phyloP scores from a whole-genome alignment of 1,284 basidiomycete species.

The Ganoderma meredithae region DNA sequence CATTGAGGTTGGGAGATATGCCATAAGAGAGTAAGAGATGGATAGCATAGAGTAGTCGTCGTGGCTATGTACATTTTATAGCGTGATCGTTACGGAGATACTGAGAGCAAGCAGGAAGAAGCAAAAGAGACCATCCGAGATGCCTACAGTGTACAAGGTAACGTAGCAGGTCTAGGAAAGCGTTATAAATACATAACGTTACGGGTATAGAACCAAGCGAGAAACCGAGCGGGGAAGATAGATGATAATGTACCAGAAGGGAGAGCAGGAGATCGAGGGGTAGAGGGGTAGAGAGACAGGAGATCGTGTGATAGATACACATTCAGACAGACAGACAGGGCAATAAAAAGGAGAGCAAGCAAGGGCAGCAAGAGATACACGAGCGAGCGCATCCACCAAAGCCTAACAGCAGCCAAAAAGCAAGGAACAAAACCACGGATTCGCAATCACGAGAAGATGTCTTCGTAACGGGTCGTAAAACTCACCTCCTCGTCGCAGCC shows the following conservation, averaged over 20 bases:
- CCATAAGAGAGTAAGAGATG: background rate
- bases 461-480: slow-evolving; percentile 9
- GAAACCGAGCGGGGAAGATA: background rate
- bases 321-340: slow-evolving; percentile 2
- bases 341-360: slow-evolving; percentile 15
- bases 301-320: slow-evolving; percentile 11
- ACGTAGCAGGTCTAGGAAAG: slow-evolving; percentile 27
- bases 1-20: background rate
- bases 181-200: slow-evolving; percentile 35
- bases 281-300: background rate
- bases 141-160: slow-evolving; percentile 25
- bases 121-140: slow-evolving; percentile 19
- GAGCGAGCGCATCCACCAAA: slow-evolving; percentile 20
- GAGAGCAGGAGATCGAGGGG: slow-evolving; percentile 12
- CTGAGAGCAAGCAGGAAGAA: slow-evolving; percentile 19
- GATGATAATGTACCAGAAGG: background rate
- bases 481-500: slow-evolving; percentile 6
- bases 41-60: slow-evolving; percentile 17
- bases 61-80: slow-evolving; percentile 29
- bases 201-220: slow-evolving; percentile 24
- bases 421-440: slow-evolving; percentile 11
- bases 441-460: slow-evolving; percentile 3
- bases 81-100: slow-evolving; percentile 19
- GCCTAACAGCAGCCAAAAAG: slow-evolving; percentile 17
- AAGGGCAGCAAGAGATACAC: slow-evolving; percentile 16